Percentiles rank a stretch among this genome's conserved stretches.
Evolutionary conservation across 2,329 filamentous ascomycete genomes (phyloP).

Genomic region (Ilyonectria robusta): DNA sequence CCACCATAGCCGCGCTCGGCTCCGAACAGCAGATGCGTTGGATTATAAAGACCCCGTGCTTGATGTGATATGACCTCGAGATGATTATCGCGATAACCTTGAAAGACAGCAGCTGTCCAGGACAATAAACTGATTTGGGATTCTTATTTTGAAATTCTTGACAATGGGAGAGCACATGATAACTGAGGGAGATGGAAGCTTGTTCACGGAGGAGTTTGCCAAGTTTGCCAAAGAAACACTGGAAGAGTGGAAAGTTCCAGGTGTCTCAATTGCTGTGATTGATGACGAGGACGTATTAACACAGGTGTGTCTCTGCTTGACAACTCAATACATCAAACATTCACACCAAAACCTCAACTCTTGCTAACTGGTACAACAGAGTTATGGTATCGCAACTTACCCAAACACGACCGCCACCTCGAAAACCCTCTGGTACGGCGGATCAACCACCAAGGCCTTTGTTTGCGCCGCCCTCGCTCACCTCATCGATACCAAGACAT

Average conservation of each 20-base stretch:
- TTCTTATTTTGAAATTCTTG: background rate
- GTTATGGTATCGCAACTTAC: constrained; percentile 48
- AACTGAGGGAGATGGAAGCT: background rate
- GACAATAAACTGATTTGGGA: background rate
- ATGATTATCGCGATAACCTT: background rate
- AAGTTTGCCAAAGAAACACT: constrained; percentile 29
- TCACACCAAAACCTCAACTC: background rate
- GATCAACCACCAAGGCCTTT: constrained; percentile 70
- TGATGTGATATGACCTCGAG: background rate
- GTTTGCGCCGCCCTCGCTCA: constrained; percentile 65
- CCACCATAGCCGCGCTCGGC: background rate
- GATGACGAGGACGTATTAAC: constrained; percentile 45
- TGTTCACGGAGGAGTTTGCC: constrained; percentile 20
- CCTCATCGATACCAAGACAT: constrained; percentile 61
- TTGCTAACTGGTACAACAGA: constrained; percentile 36
- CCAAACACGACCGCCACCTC: constrained; percentile 57
- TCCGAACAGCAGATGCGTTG: background rate
- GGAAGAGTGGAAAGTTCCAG: constrained; percentile 47
- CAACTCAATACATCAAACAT: background rate
- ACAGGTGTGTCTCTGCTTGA: constrained; percentile 33
- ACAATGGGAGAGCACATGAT: constrained; percentile 3
- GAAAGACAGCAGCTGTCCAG: too few relatives aligned
- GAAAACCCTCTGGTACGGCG: constrained; percentile 68
- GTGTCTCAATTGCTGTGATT: constrained; percentile 47
- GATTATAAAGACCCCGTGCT: background rate